Evolutionary conservation across 768 basidiomycete genomes (phyloP).

Genomic region (Tubosaeta brunneosetosa): DNA sequence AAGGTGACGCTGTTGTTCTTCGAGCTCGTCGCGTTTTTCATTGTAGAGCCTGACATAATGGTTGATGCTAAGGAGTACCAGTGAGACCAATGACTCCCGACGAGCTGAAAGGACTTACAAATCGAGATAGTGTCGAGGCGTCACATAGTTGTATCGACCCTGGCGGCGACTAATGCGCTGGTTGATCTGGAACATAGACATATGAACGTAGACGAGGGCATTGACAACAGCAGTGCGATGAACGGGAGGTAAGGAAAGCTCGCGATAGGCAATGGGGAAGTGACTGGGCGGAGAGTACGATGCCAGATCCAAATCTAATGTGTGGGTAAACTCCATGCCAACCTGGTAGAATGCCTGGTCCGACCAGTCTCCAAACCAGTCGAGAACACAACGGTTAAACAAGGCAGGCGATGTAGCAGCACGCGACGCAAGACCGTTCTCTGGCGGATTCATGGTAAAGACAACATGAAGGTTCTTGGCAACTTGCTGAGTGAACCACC

Average conservation of each 20-base stretch:
- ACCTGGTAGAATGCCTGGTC: slow-evolving; percentile 99
- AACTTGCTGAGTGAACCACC: slow-evolving; percentile 98
- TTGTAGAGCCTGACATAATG: slow-evolving; percentile 94
- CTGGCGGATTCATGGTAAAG: slow-evolving; percentile 98
- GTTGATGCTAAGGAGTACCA: slow-evolving; percentile 63
- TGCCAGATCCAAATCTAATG: slow-evolving; percentile 85
- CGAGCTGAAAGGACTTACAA: slow-evolving; percentile 64
- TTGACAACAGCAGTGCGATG: slow-evolving; percentile 92
- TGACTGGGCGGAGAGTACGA: slow-evolving; percentile 72
- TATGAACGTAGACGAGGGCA: slow-evolving; percentile 87
- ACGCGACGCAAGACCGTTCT: slow-evolving; percentile 90
- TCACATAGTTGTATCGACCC: slow-evolving; percentile 95
- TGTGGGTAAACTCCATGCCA: slow-evolving; percentile 92
- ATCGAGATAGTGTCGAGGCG: slow-evolving; percentile 96
- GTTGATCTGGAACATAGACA: slow-evolving; percentile 85
- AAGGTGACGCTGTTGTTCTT: slow-evolving; percentile 97
- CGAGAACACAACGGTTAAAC: slow-evolving; percentile 98
- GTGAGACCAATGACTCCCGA: slow-evolving; percentile 1
- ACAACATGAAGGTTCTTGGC: slow-evolving; percentile 98
- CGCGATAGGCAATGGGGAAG: slow-evolving; percentile 89
- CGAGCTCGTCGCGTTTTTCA: slow-evolving; percentile 95
- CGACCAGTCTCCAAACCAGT: slow-evolving; percentile 99
- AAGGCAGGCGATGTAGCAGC: slow-evolving; percentile 97
- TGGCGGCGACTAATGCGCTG: slow-evolving; percentile 83
- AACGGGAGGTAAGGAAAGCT: slow-evolving; percentile 77